phyloP scores from a whole-genome alignment of 805 yeast species.

The Yarrowia sp. region DNA sequence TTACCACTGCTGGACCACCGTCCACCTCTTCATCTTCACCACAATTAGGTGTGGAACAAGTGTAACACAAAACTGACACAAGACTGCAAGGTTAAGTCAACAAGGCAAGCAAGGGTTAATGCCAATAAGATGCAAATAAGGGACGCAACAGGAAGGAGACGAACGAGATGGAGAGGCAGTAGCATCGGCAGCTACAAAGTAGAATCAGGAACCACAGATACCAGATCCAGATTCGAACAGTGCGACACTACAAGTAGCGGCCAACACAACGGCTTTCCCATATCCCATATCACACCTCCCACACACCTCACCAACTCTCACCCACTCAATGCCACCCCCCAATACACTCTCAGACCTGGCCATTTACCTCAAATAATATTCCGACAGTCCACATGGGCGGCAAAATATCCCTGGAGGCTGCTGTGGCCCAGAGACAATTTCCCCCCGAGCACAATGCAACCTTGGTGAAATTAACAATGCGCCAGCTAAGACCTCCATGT shows the following conservation, averaged over 20 bases:
- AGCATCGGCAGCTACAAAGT: neutral
- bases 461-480: conserved; percentile 13
- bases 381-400: neutral
- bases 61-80: conserved; percentile 4
- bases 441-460: conserved; percentile 9
- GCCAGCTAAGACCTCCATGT: conserved; percentile 24
- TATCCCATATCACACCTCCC: too few relatives aligned
- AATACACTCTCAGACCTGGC: neutral
- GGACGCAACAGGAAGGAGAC: conserved; percentile 22
- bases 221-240: too few relatives aligned
- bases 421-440: conserved; percentile 9
- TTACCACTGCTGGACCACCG: too few relatives aligned
- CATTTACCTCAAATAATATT: neutral
- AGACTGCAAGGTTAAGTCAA: conserved; percentile 12
- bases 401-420: conserved; percentile 7
- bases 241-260: too few relatives aligned
- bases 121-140: conserved; percentile 17
- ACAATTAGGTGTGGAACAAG: conserved; percentile 7
- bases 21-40: neutral
- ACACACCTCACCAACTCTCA: too few relatives aligned
- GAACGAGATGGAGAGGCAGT: too few relatives aligned
- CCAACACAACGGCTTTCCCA: too few relatives aligned
- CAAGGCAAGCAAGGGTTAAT: conserved; percentile 28
- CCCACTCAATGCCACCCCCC: too few relatives aligned
- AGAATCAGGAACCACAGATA: too few relatives aligned